A percentile compares a stretch with the other conserved stretches of the same genome.
These are phyloP conservation scores for Mortierella sp. DNA, from an alignment of 371 early-diverging fungal genomes.

Conservation along the genomic window DNA sequence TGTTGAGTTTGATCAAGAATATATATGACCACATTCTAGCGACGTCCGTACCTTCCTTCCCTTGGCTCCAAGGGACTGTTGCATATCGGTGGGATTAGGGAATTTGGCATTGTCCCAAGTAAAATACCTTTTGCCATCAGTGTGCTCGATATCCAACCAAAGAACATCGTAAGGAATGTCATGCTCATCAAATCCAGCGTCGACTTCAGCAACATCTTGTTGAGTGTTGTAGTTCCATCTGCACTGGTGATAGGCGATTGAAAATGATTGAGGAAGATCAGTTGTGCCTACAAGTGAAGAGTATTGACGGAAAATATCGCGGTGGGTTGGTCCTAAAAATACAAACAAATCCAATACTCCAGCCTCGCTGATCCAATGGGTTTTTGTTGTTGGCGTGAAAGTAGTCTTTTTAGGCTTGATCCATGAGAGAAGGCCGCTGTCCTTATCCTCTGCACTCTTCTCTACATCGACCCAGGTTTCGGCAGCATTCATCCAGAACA, in stretches of 20 bases:
- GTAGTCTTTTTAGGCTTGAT: constrained; percentile 44
- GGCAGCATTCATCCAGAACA: constrained; percentile 93
- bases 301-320: constrained; percentile 82
- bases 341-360: constrained; percentile 92
- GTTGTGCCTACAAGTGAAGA: constrained; percentile 84
- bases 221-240: constrained; percentile 95
- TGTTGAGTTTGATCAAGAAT: background rate
- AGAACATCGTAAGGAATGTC: constrained; percentile 95
- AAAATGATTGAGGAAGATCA: constrained; percentile 90
- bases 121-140: constrained; percentile 91
- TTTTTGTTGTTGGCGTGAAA: constrained; percentile 61
- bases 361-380: constrained; percentile 97
- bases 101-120: constrained; percentile 93
- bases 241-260: constrained; percentile 94
- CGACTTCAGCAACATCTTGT: constrained; percentile 85
- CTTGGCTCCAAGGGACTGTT: constrained; percentile 73
- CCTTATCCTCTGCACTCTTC: constrained; percentile 53
- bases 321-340: constrained; percentile 85
- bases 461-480: constrained; percentile 98
- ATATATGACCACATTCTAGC: background rate
- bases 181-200: constrained; percentile 82
- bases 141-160: constrained; percentile 97
- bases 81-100: constrained; percentile 91
- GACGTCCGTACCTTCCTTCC: constrained; percentile 78
- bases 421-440: constrained; percentile 39